Conservation (phyloP, 306 rosid genomes). For the Cucurbita pepo region DNA sequence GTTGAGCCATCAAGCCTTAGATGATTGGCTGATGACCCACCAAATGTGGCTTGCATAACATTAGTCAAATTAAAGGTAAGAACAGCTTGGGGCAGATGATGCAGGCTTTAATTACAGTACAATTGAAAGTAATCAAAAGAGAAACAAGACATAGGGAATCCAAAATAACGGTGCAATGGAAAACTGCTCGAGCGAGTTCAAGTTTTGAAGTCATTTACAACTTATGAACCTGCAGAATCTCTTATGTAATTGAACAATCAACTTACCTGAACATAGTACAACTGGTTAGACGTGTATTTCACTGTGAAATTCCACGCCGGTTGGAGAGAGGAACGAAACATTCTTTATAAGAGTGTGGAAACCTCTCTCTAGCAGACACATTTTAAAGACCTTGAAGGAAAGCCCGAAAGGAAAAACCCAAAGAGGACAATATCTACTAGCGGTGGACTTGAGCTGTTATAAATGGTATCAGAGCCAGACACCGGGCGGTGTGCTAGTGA, state of each 20-base stretch:
- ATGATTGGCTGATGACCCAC: not conserved
- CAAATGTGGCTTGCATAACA: not conserved
- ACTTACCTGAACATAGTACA: not conserved
- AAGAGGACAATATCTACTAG: too few species aligned
- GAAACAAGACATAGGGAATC: not conserved
- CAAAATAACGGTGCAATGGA: not conserved
- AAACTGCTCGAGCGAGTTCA: not conserved
- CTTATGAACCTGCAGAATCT: not conserved
- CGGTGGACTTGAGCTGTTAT: too few species aligned
- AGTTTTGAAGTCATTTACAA: not conserved
- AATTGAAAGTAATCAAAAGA: not conserved
- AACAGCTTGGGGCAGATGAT: constrained; percentile 2
- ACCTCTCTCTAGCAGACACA: too few species aligned
- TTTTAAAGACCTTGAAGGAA: too few species aligned
- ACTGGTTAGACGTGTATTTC: not conserved
- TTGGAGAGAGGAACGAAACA: too few species aligned
- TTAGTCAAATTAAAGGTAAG: not conserved
- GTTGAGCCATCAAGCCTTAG: not conserved
- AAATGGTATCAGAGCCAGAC: too few species aligned
- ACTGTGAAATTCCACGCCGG: too few species aligned
- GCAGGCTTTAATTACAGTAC: not conserved
- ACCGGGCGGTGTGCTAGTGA: too few species aligned
- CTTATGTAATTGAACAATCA: not conserved
- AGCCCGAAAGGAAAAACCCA: too few species aligned
- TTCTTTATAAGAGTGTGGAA: too few species aligned